Conservation (phyloP, 1,284 basidiomycete species). For the Erythrobasidium hasegawianum region DNA sequence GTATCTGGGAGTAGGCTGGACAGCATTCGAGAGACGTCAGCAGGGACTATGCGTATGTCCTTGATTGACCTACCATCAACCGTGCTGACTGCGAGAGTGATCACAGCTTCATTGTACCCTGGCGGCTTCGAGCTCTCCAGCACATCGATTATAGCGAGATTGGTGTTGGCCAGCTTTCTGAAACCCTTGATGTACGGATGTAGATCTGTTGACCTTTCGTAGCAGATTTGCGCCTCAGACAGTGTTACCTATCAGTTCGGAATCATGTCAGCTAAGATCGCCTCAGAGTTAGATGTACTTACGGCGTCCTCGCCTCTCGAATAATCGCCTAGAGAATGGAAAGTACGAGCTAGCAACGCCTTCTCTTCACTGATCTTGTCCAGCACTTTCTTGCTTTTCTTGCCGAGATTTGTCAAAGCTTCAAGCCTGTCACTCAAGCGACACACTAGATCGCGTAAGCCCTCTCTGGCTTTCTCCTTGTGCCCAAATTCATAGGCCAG, state of each 20-base stretch:
- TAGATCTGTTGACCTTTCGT: slow-evolving; percentile 25
- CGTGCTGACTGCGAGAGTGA: slow-evolving; percentile 8
- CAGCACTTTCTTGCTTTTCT: background rate
- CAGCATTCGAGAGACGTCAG: background rate
- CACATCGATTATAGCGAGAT: slow-evolving; percentile 14
- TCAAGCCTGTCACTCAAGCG: slow-evolving; percentile 15
- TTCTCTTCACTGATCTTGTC: slow-evolving; percentile 26
- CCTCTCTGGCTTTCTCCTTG: slow-evolving; percentile 16
- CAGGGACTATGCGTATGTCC: background rate
- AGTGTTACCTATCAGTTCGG: slow-evolving; percentile 14
- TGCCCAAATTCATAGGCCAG: slow-evolving; percentile 18
- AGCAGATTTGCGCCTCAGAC: slow-evolving; percentile 25
- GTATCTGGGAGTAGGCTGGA: slow-evolving; percentile 16
- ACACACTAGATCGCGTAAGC: slow-evolving; percentile 14
- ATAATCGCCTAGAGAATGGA: slow-evolving; percentile 23
- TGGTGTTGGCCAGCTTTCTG: slow-evolving; percentile 28
- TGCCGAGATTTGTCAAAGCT: slow-evolving; percentile 3
- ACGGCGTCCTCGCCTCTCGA: slow-evolving; percentile 16
- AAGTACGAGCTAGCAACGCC: slow-evolving; percentile 4
- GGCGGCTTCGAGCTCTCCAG: background rate
- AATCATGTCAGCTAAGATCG: background rate
- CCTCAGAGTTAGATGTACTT: no score
- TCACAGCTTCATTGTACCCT: background rate
- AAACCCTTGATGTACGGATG: slow-evolving; percentile 18
- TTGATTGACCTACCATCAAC: background rate